Conservation (phyloP, 2,329 filamentous ascomycete genomes). For the Neobulgaria alba region DNA sequence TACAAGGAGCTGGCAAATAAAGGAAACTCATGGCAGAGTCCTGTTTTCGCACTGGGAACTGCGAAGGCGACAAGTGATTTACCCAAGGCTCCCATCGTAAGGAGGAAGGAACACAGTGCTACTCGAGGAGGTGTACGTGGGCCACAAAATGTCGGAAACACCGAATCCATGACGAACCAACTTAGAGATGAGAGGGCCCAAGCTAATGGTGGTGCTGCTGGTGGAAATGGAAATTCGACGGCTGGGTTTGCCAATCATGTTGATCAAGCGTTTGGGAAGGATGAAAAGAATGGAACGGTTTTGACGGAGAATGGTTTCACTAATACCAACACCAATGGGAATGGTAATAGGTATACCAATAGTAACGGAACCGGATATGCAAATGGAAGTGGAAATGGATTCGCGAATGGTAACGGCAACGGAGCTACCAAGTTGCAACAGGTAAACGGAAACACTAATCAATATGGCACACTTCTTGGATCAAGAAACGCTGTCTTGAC, state of each 20-base stretch:
- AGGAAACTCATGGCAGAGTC: conserved; percentile 91
- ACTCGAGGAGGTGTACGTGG: conserved; percentile 21
- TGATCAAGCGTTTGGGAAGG: conserved; percentile 21
- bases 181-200: conserved; percentile 9
- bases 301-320: neutral
- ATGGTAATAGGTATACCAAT: neutral
- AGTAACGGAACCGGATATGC: too few species aligned
- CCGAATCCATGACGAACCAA: conserved; percentile 11
- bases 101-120: conserved; percentile 40
- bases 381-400: conserved; percentile 5
- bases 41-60: conserved; percentile 80
- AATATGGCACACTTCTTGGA: conserved; percentile 16
- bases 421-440: conserved; percentile 3
- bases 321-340: conserved; percentile 1
- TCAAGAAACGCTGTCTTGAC: conserved; percentile 19
- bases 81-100: conserved; percentile 46
- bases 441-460: conserved; percentile 6
- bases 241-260: conserved; percentile 21
- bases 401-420: conserved; percentile 4
- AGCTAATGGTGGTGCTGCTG: neutral
- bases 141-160: conserved; percentile 21
- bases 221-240: conserved; percentile 37
- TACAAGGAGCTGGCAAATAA: conserved; percentile 81
- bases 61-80: conserved; percentile 66
- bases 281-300: neutral